Evolutionary conservation across 805 yeast species (phyloP), one percentile per base, ranked within the genome.

Genomic region (Priceomyces carsonii): DNA sequence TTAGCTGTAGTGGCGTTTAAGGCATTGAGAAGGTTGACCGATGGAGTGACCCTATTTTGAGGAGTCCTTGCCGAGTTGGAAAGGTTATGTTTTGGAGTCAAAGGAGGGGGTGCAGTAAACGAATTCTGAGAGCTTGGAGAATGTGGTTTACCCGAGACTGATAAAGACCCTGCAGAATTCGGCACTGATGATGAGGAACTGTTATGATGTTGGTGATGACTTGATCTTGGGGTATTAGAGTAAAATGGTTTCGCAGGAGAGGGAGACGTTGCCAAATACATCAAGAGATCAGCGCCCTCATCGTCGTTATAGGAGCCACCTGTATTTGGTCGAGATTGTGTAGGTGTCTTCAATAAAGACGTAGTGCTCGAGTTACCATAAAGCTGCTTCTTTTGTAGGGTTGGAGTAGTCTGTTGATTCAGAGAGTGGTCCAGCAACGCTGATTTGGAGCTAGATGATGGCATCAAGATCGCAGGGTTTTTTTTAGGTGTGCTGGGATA

Each of bases 181-280:
- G 42, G 66, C 41, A 36, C 43, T 9, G 47, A 52, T 22, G 45
- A 40, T 18, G 40, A 32, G 7, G 20, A 29, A 24, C 14, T 20
- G 14, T 32, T 18, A 12, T 27, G 44, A 12, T 25, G 24, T 29
- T 26, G 34, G 26, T 24, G 31, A 33, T 21, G 44, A 12, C 15
- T 19, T 3, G 33, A 22, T 17, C 63, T 53, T 6, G 72, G 69
- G 3, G 70, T 63, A 40, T 49, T 51, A 18, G 53, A 52, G 38
- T 48, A 54, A 34, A 48, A 48, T 9, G 69, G 66, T 36, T 66
- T 66, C 36, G 78, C 77, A 1, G 85, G 85, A 0, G 85, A 77
- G 1, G 95, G 95, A 6, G 93, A 84, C 5, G 90, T 83, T 2
- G 95, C 95, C 47, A 87, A 66, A 57, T 77, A 87, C 77, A 87